These are phyloP conservation scores for Tuber aestivum DNA, from an alignment of 495 filamentous ascomycete genomes.

Conservation along the genomic window DNA sequence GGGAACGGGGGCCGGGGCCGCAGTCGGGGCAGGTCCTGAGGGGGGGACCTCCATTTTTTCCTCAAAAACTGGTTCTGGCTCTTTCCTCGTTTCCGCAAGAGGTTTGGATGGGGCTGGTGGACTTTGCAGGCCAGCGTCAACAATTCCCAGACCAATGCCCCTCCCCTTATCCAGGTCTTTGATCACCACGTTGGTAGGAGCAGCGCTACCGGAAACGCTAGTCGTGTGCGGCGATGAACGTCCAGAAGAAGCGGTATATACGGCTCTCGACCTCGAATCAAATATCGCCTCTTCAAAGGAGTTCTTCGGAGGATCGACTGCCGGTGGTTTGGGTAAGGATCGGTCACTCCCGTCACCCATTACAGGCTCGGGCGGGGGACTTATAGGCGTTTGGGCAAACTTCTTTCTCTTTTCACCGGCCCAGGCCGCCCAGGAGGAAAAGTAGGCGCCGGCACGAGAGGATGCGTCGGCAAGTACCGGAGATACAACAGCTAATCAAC, in stretches of 20 bases:
- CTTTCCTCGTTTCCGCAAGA: background rate
- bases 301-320: constrained; percentile 27
- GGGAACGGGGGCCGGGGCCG: no score
- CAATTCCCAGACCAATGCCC: constrained; percentile 32
- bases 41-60: background rate
- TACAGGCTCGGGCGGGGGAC: constrained; percentile 22
- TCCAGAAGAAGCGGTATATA: constrained; percentile 9
- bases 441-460: constrained; percentile 74
- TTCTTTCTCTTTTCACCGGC: constrained; percentile 77
- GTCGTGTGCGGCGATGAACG: constrained; percentile 26
- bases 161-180: constrained; percentile 21
- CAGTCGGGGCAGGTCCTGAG: no score
- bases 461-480: constrained; percentile 44
- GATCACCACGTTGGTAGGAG: background rate
- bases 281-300: constrained; percentile 36
- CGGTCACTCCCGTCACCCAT: constrained; percentile 14
- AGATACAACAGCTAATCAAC: background rate
- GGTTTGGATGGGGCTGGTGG: constrained; percentile 14
- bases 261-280: constrained; percentile 32
- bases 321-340: constrained; percentile 19
- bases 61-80: background rate
- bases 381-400: constrained; percentile 49
- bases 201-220: constrained; percentile 18
- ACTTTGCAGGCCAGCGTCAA: constrained; percentile 29
- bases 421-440: constrained; percentile 94